phyloP scores from a whole-genome alignment of 1,284 basidiomycete species.

The Meripilus lineatus region DNA sequence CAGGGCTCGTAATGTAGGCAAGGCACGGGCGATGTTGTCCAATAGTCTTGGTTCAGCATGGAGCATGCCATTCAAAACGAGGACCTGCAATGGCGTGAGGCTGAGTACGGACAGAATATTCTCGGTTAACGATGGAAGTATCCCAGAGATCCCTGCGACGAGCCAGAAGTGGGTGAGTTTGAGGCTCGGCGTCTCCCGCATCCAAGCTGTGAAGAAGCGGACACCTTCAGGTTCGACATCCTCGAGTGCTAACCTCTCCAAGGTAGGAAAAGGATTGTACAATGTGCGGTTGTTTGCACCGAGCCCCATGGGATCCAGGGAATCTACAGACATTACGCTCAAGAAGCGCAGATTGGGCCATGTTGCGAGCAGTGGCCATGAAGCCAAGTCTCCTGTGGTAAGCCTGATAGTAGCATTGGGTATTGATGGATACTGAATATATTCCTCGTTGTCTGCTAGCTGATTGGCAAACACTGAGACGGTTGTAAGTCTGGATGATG shows the following conservation, averaged over 20 bases:
- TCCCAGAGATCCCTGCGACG: neutral
- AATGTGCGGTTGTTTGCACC: neutral
- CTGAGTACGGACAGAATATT: neutral
- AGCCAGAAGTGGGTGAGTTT: conserved; percentile 4
- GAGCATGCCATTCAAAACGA: conserved; percentile 3
- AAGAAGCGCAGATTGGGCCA: too few species aligned
- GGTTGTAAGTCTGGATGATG: too few species aligned
- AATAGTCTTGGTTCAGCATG: conserved; percentile 1
- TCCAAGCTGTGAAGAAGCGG: neutral
- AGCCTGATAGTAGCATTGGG: too few species aligned
- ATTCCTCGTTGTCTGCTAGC: too few species aligned
- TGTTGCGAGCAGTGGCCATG: too few species aligned
- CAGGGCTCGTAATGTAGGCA: conserved; percentile 4
- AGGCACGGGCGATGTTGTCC: neutral
- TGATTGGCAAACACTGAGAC: too few species aligned
- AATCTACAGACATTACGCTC: too few species aligned
- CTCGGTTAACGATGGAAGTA: neutral
- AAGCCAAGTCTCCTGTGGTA: too few species aligned
- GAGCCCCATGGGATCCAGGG: neutral
- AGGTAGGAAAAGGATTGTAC: neutral
- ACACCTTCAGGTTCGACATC: neutral
- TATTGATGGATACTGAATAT: too few species aligned
- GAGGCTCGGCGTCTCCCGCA: neutral
- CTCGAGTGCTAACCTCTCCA: neutral
- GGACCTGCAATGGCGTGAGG: neutral